phyloP scores from a whole-genome alignment of 768 basidiomycete species.

The Nevesoporus exiguus region DNA sequence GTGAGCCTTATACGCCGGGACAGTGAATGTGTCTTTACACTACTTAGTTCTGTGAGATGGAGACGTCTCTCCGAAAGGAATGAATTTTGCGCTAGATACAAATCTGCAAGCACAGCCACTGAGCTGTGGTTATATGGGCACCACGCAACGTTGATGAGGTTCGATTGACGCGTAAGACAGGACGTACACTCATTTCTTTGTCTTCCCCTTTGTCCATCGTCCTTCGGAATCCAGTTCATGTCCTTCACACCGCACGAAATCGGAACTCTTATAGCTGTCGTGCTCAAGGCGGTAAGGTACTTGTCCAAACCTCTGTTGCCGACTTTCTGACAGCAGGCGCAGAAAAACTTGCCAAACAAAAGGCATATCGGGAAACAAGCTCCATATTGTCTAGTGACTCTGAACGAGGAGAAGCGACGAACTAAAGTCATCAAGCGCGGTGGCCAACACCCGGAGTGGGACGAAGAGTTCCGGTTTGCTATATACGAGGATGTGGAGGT shows the following conservation, averaged over 20 bases:
- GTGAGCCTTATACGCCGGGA: constrained; percentile 55
- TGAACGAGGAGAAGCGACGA: constrained; percentile 79
- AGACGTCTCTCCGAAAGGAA: neutral
- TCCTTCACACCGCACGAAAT: constrained; percentile 67
- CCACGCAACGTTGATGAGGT: constrained; percentile 8
- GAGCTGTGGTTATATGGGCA: constrained; percentile 5
- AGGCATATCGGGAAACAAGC: constrained; percentile 95
- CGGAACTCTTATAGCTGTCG: constrained; percentile 90
- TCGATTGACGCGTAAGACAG: constrained; percentile 20
- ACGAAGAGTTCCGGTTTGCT: constrained; percentile 93
- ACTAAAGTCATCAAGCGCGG: constrained; percentile 96
- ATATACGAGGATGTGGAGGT: constrained; percentile 73
- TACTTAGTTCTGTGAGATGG: neutral
- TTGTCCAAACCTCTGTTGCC: neutral
- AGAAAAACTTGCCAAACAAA: constrained; percentile 91
- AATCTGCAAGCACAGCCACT: constrained; percentile 20
- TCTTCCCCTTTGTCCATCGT: constrained; percentile 1
- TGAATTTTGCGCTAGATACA: neutral
- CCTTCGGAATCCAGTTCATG: constrained; percentile 38
- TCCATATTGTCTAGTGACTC: constrained; percentile 81
- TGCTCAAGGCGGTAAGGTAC: constrained; percentile 84
- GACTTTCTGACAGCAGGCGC: constrained; percentile 22
- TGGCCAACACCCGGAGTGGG: constrained; percentile 99
- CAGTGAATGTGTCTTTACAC: constrained; percentile 22
- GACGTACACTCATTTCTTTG: constrained; percentile 6